Evolutionary conservation across 495 filamentous ascomycete genomes (phyloP), one percentile per base, ranked within the genome.

Genomic region (Penicillium argentinense): DNA sequence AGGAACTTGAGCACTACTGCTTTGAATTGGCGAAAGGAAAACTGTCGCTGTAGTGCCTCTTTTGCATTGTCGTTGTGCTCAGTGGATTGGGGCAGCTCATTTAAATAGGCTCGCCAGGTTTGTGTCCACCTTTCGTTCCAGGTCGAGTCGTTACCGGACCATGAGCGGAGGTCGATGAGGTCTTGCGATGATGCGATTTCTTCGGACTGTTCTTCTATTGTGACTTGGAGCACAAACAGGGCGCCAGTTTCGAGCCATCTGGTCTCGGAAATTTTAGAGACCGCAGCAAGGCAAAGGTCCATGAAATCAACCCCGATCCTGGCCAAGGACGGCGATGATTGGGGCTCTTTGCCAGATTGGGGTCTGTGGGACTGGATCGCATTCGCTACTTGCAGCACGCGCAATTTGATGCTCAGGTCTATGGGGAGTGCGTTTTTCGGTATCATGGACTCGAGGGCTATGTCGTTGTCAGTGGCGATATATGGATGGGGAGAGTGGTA

Each of bases 191-290:
- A 54, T 25, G 33, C 39, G 5, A 43, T 46, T 9, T 58, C 64
- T 21, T 68, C 51, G 11, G 68, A 55, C 30, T 71, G 70, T 44
- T 76, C 73, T 53, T 82, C 78, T 5, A 77, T 28, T 3, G 59
- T 62, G 5, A 78, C 74, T 38, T 82, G 77, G 9, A 74, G 51
- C 60, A 80, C 73, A 47, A 76, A 77, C 17, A 70, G 67, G 0
- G 62, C 69, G 1, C 71, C 68, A 6, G 78, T 52, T 9, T 72
- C 61, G 46, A 74, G 66, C 73, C 72, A 79, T 4, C 53, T 37
- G n/a, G 34, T 38, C 23, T 47, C 26, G 8, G 56, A 60, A 24
- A 64, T 37, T 9, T 49, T 59, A 2, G 44, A 36, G 2, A 42
- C 46, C 14, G 68, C 70, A 3, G 62, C 32, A 1, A 64, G 57